Conservation (phyloP, 192 early-diverging fungal species). For the Gryganskiella cystojenkinii region DNA sequence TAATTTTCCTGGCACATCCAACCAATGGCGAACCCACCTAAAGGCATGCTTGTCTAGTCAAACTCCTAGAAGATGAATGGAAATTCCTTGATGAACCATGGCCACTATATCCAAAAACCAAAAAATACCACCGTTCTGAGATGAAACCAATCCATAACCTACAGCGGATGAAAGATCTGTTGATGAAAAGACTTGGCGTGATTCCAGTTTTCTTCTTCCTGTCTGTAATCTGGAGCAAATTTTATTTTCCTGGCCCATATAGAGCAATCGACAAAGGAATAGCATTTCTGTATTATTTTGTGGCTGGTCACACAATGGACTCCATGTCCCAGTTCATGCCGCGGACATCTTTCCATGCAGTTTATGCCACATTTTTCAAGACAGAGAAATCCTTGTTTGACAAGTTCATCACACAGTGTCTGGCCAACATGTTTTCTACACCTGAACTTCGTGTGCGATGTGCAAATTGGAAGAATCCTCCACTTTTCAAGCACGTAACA, state of each 20-base stretch:
- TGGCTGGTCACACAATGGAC: conserved; percentile 5
- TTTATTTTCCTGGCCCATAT: background rate
- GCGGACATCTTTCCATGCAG: background rate
- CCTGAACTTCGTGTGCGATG: background rate
- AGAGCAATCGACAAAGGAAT: background rate
- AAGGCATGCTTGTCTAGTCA: too few relatives aligned
- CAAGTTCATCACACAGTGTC: background rate
- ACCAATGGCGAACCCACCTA: too few relatives aligned
- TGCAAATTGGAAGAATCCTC: conserved; percentile 1
- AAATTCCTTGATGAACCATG: background rate
- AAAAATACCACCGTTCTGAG: background rate
- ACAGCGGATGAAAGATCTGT: background rate
- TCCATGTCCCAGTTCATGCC: conserved; percentile 3
- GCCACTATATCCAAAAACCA: conserved; percentile 2
- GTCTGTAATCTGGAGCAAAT: background rate
- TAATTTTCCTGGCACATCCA: too few relatives aligned
- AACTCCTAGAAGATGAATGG: background rate
- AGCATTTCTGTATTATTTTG: background rate
- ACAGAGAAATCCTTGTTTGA: background rate
- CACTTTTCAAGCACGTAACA: background rate
- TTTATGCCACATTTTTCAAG: background rate
- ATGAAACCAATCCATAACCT: background rate
- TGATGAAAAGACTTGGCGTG: background rate
- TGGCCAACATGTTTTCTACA: background rate
- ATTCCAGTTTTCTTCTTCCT: conserved; percentile 1